phyloP scores from a whole-genome alignment of 345 rosid genomes.

The Eucalyptus victrix region DNA sequence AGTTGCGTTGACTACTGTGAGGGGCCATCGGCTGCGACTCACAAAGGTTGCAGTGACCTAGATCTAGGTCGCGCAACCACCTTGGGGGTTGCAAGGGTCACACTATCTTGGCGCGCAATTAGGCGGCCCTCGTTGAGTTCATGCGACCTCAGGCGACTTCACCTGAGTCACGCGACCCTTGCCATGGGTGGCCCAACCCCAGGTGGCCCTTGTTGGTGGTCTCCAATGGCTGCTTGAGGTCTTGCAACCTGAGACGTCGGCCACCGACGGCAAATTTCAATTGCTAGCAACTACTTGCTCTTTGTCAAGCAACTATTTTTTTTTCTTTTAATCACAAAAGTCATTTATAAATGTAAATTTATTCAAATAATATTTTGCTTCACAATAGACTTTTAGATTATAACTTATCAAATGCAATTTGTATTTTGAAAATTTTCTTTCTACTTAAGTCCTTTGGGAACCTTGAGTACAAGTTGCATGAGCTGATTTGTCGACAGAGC shows the following conservation, averaged over 20 bases:
- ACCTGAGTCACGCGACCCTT: fast-evolving
- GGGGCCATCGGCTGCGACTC: fast-evolving
- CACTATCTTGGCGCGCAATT: fast-evolving
- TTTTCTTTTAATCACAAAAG: too few relatives aligned
- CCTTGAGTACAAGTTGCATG: background rate
- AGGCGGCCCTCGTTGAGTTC: fast-evolving
- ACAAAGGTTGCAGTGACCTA: fast-evolving
- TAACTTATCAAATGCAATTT: too few relatives aligned
- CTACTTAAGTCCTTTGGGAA: too few relatives aligned
- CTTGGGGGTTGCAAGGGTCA: too few relatives aligned
- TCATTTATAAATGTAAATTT: too few relatives aligned
- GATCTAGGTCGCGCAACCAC: fast-evolving
- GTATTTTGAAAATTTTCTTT: too few relatives aligned
- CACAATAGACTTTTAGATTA: too few relatives aligned
- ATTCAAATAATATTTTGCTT: too few relatives aligned
- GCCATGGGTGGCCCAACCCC: fast-evolving
- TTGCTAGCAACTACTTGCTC: fast-evolving
- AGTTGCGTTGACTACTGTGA: fast-evolving
- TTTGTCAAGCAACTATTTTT: fast-evolving
- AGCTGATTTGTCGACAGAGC: background rate
- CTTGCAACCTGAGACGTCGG: too few relatives aligned
- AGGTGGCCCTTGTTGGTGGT: fast-evolving
- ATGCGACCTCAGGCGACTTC: too few relatives aligned
- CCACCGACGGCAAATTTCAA: fast-evolving
- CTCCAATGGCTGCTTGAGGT: fast-evolving